A percentile compares a stretch with the other conserved stretches of the same genome.
These are phyloP conservation scores for Pseudisothecium myosuroides DNA, from an alignment of 225 moss, liverwort and hornwort genomes.

Conservation along the genomic window DNA sequence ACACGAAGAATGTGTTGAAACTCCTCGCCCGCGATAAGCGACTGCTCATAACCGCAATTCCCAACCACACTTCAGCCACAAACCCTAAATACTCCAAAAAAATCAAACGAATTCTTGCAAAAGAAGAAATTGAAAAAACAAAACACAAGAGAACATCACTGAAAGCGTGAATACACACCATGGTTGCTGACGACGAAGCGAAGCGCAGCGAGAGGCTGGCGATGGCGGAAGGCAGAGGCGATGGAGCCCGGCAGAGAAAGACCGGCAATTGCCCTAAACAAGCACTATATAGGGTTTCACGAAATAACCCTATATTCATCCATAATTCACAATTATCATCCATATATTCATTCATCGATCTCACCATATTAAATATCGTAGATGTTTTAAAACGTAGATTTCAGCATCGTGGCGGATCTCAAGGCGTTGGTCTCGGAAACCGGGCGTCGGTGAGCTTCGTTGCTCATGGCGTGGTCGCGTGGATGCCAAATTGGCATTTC, in stretches of 20 bases:
- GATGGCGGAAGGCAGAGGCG: background rate
- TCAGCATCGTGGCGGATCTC: background rate
- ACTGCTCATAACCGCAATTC: constrained; percentile 16
- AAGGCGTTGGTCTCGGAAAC: background rate
- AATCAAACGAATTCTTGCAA: background rate
- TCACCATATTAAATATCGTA: background rate
- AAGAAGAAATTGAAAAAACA: background rate
- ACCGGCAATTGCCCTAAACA: accelerated
- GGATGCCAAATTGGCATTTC: background rate
- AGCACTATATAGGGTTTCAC: background rate
- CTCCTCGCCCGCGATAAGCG: constrained; percentile 62
- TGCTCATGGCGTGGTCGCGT: background rate
- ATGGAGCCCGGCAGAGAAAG: background rate
- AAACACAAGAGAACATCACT: background rate
- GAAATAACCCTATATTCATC: background rate
- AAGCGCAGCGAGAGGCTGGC: background rate
- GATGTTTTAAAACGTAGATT: background rate
- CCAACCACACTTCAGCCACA: background rate
- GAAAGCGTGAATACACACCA: background rate
- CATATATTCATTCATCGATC: background rate
- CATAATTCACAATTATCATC: background rate
- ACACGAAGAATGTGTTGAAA: constrained; percentile 78
- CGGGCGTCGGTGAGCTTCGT: background rate
- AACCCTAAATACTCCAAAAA: background rate
- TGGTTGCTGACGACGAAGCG: background rate